Conservation (phyloP, 768 basidiomycete species). For the Galerina marginata region DNA sequence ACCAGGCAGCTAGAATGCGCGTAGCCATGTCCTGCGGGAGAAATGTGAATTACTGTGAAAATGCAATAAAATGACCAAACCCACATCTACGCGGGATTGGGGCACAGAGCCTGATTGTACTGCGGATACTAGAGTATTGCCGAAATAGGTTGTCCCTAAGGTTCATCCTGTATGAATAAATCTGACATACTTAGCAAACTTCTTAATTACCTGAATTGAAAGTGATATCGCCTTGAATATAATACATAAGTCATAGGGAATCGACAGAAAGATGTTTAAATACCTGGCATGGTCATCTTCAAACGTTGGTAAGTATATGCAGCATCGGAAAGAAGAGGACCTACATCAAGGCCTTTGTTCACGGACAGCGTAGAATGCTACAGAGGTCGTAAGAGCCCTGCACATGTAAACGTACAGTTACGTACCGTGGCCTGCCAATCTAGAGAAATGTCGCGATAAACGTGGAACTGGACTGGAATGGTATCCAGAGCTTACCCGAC, state of each 20-base stretch:
- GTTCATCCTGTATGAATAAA: not conserved
- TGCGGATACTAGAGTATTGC: constrained; percentile 58
- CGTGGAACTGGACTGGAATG: not conserved
- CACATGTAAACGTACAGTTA: not conserved
- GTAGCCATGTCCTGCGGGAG: constrained; percentile 63
- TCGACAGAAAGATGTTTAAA: not conserved
- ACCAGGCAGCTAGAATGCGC: constrained; percentile 73
- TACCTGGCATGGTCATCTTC: constrained; percentile 77
- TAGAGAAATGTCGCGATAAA: constrained; percentile 11
- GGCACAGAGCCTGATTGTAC: constrained; percentile 68
- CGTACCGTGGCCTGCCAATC: constrained; percentile 71
- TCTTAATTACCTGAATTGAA: constrained; percentile 46
- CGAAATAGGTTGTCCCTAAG: constrained; percentile 60
- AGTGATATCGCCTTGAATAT: constrained; percentile 45
- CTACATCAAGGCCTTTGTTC: constrained; percentile 66
- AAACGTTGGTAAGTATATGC: not conserved
- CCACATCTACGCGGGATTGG: constrained; percentile 59
- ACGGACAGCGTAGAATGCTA: constrained; percentile 58
- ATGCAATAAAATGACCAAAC: constrained; percentile 18
- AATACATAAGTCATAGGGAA: not conserved
- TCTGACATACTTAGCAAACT: not conserved
- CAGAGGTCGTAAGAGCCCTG: not conserved
- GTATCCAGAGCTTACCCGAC: constrained; percentile 39
- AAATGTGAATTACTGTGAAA: no score
- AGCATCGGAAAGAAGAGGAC: constrained; percentile 18